A percentile compares a stretch with the other conserved stretches of the same genome.
Conservation (phyloP, 2,329 filamentous ascomycete species). For the Graphiopsis chlorocephala region DNA sequence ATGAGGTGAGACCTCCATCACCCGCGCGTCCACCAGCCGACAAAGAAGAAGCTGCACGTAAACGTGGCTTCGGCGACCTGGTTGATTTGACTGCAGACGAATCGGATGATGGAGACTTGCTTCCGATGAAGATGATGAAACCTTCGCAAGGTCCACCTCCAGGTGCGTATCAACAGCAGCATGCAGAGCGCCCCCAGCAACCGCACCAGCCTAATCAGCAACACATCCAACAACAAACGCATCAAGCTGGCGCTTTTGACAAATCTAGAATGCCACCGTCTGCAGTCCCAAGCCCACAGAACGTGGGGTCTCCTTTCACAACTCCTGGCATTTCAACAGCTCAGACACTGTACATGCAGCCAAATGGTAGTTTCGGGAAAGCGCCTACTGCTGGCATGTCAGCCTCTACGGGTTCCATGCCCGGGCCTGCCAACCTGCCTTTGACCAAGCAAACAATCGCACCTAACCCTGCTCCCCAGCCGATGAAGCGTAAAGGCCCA, state of each 20-base stretch:
- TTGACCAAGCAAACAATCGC: neutral
- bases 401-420: neutral
- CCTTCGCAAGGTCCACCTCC: slow-evolving; percentile 8
- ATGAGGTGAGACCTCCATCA: slow-evolving; percentile 25
- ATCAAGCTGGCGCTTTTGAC: neutral
- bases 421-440: neutral
- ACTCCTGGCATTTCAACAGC: neutral
- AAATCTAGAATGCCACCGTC: neutral
- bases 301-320: neutral
- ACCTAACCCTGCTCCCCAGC: neutral
- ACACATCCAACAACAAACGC: neutral
- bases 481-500: slow-evolving; percentile 26
- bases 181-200: neutral
- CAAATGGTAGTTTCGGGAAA: slow-evolving; percentile 8
- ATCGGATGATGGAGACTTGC: slow-evolving; percentile 47
- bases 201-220: neutral
- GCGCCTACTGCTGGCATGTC: neutral
- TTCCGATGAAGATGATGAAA: slow-evolving; percentile 37
- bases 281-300: neutral
- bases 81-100: slow-evolving; percentile 48
- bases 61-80: slow-evolving; percentile 53
- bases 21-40: slow-evolving; percentile 38
- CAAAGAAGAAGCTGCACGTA: slow-evolving; percentile 56
- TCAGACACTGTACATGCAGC: neutral
- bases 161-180: neutral